A percentile compares a stretch with the other conserved stretches of the same genome.
phyloP scores from a whole-genome alignment of 495 filamentous ascomycete species.

The Parmelia sp. region DNA sequence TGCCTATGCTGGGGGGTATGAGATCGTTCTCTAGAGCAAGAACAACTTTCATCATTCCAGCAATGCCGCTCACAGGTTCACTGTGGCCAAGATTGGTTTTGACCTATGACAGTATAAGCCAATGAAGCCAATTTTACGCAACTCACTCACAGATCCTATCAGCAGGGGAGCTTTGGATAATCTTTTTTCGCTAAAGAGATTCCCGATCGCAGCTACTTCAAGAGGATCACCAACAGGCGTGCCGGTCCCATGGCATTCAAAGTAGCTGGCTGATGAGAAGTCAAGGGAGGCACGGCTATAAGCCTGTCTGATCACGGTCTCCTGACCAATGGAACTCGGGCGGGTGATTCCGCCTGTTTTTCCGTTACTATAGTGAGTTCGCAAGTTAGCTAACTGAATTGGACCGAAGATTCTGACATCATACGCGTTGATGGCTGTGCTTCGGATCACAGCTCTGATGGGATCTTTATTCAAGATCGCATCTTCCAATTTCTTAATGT shows the following conservation, averaged over 20 bases:
- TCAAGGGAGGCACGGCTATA: slow-evolving; percentile 12
- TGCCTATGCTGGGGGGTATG: slow-evolving; percentile 41
- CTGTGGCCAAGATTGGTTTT: slow-evolving; percentile 46
- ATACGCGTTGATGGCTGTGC: slow-evolving; percentile 43
- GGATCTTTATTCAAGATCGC: slow-evolving; percentile 30
- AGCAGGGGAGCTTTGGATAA: background rate
- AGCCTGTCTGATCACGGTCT: slow-evolving; percentile 18
- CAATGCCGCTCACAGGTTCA: slow-evolving; percentile 39
- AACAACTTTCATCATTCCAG: slow-evolving; percentile 50
- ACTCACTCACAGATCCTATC: slow-evolving; percentile 20
- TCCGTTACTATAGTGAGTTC: background rate
- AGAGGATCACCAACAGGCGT: slow-evolving; percentile 39
- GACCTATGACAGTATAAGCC: slow-evolving; percentile 13
- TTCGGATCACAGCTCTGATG: slow-evolving; percentile 52
- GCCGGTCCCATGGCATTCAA: slow-evolving; percentile 27
- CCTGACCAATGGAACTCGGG: slow-evolving; percentile 27
- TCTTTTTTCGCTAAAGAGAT: slow-evolving; percentile 1
- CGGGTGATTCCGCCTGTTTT: slow-evolving; percentile 29
- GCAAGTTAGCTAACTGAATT: no score
- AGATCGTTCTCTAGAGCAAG: slow-evolving; percentile 41
- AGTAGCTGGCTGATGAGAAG: slow-evolving; percentile 24
- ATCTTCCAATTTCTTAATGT: background rate
- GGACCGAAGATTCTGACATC: no score
- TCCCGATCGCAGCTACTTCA: slow-evolving; percentile 37
- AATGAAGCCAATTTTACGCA: background rate